Evolutionary conservation across 169 alveolate species (phyloP), one percentile per base, ranked within the genome.

Genomic region (Eimeria tenella): DNA sequence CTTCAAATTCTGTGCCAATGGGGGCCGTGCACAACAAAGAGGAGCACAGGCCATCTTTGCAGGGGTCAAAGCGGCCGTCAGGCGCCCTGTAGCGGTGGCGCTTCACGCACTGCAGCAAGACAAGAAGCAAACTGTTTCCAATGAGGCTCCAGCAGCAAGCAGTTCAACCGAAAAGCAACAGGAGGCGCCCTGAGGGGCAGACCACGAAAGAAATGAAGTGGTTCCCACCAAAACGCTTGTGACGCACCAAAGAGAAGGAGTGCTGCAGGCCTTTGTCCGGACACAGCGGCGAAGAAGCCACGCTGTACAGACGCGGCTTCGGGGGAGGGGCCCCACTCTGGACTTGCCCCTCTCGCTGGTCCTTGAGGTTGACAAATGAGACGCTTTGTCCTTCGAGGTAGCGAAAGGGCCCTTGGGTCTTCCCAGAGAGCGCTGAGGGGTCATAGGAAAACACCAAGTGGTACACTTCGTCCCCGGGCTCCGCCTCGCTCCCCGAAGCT

Each of bases 251-350:
- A 10, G 89, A 55, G 42, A 81, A 81, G 17, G 73, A 81, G 74
- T 81, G 89, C 52, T 11, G 73, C 5, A 81, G 74, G 52, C 89
- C 89, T 56, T 55, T 19, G 23, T 81, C 89, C 3, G 89, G 89
- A 55, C 73, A 60, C 58, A 56, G 49, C 5, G 56, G 89, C 25
- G 89, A 81, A 17, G 89, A 81, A 21, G 89, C 89, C 56, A 81
- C 89, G 89, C 89, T 81, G 89, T 81, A 81, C 55, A 81, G 89
- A 4, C 89, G n/a, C 50, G 89, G 89, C 23, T 81, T 81, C 2
- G 89, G 10, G 21, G 42, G 73, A 11, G 73, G 10, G 7, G 19
- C 73, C 62, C 50, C 53, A 15, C 63, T 21, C 31, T 75, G 49
- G 58, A 15, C 7, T 9, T 42, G 60, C 13, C 42, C n/a, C 31